Base-by-base conservation (phyloP, 225 moss, liverwort and hornwort species). In the Polytrichum formosum region DNA sequence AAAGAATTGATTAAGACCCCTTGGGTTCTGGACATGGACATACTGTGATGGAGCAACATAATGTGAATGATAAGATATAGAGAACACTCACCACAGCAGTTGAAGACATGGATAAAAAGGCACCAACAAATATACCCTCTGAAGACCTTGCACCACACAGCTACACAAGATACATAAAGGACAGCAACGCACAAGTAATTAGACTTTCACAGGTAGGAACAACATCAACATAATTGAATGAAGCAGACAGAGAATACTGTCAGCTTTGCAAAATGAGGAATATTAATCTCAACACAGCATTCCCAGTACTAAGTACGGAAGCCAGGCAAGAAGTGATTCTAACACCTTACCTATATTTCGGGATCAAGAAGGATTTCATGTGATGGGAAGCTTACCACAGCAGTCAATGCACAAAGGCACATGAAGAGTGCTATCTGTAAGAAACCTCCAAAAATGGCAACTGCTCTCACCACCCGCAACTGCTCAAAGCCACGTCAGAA, bases 41-140 rank as follows among this genome's bases (percentile, higher is more conserved):
- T 16, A 46, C 2, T 46, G 46, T 46, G 46, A 4, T 2, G 13
- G 46, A 13, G 3, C 3, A 46, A 13, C 46, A 46, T 46, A 46
- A 16, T 20, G 56, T 19, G 58, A 55, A 21, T 26, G 18, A 17
- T 21, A 54, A 27, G 23, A 67, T 30, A 37, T 74, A 6, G 28
- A 29, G 19, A 63, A 54, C 67, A 55, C 55, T 75, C 46, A 87
- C 98, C 83, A 98, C 98, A 30, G 98, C 98, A 63, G 98, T 98
- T 53, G 98, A 98, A 28, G 98, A 98, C 98, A 98, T 98, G 35
- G 98, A 98, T 70, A 98, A 56, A 85, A 98, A 98, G 4, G 98
- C 98, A 69, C 98, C 98, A 26, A 98, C 91, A 68, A 98, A 98
- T 25, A 98, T 90, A 22, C 98, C 98, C 79, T 98, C 98, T 5